Base-by-base conservation (phyloP, 1,139 yeast species). In the Candida tetrigidarum region DNA sequence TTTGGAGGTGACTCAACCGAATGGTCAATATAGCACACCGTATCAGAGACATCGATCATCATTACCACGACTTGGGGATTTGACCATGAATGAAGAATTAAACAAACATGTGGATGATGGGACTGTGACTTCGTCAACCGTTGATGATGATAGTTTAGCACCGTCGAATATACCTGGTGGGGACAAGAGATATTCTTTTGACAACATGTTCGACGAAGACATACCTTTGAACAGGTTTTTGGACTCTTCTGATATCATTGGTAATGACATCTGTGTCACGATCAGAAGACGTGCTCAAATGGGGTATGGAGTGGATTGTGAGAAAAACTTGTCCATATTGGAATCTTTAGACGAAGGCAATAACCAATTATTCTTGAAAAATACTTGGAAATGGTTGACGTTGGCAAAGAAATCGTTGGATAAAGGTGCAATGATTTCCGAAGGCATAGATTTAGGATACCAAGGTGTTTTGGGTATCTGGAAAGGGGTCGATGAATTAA, bases 401-500 rank as follows among this genome's bases (percentile, higher is more conserved):
- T 78, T 87, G 41, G 91, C 96, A 0, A 76, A 81, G 48, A 80
- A 79, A 41, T 78, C 90, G 1, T 82, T 85, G 14, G 81, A 78
- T 25, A 81, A 85, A 43, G 89, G 89, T 0, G 72, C 84, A 2
- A 84, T 88, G 89, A 69, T 80, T 1, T 76, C 85, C 1, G 84
- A 81, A 20, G 76, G 77, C 7, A 69, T 89, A 25, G 97, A 93
- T 60, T 74, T 93, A 32, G 95, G 96, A 2, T 91, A 81, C 62
- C 86, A 87, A 55, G 99, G 98, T 6, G 95, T 92, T 1, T 64
- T 83, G 28, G 96, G 96, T 11, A 83, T 92, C 32, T 93, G 98
- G 98, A 83, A 83, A 53, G 96, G 96, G 14, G 76, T 80, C 8
- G 78, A 77, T 3, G 89, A 86, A 29, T 69, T 87, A 22, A 69